Evolutionary conservation across 2,329 filamentous ascomycete genomes (phyloP), one percentile per base, ranked within the genome.

Genomic region (Colletotrichum lentis): DNA sequence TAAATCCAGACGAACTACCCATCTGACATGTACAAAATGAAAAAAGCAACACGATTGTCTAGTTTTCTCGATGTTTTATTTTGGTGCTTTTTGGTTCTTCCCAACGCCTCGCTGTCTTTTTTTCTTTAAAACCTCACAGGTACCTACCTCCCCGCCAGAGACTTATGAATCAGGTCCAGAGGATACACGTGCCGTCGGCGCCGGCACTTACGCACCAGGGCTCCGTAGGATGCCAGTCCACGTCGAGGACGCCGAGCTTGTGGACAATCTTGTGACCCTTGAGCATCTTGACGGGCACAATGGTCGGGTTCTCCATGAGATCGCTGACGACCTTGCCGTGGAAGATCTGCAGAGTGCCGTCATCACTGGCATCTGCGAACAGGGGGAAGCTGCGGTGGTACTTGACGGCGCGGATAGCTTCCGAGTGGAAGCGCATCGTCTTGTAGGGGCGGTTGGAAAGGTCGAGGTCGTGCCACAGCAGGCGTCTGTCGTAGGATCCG

Each of bases 401-500:
- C 73, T 88, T 90, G 63, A 97, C 96, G 14, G 91, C 89, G 55
- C 96, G 88, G 74, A 99, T 97, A 53, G 96, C 96, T 79, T 97
- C 92, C 69, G 88, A 83, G 81, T 99, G 96, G 83, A 98, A 99
- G 58, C 96, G 88, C 81, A 99, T 90, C 1, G 95, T 98, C 84
- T 97, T 97, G 84, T 97, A 98, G 0, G 96, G 96, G 57, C 93
- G 89, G 71, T 87, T 90, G 0, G 93, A 96, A 43, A 99, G 88
- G 73, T 99, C 96, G 62, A 98, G 86, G 80, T 99, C 96, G 81
- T 98, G 96, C 96, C 96, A 99, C 39, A 99, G 85, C 3, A 99
- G 85, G 54, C 95, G 90, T 72, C 94, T 90, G 81, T 99, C 96
- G 80, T 98, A 99, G 0, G 94, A 96, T 52, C 94, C 94, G 12